Conservation (phyloP, 2,329 filamentous ascomycete species). For the Phaeosphaeria sp. region DNA sequence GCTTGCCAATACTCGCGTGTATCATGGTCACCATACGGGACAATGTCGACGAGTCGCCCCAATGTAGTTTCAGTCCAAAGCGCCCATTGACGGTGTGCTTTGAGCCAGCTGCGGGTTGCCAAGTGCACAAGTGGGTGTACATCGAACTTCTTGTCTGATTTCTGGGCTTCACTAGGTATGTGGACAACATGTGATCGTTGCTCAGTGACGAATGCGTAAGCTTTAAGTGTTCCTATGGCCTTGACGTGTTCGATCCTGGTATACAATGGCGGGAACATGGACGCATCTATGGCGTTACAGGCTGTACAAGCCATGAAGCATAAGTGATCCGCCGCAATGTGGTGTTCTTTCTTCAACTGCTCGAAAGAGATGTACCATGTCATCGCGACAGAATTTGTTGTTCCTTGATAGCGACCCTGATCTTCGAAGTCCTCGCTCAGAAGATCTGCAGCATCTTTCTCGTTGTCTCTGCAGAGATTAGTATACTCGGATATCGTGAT, state of each 20-base stretch:
- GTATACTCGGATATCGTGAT: conserved; percentile 9
- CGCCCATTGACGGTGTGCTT: conserved; percentile 16
- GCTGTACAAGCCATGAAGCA: conserved; percentile 32
- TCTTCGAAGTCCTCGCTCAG: conserved; percentile 44
- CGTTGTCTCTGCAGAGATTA: conserved; percentile 20
- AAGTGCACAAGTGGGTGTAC: conserved; percentile 48
- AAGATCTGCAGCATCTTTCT: conserved; percentile 33
- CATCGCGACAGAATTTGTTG: conserved; percentile 41
- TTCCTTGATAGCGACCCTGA: conserved; percentile 32
- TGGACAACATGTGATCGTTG: background rate
- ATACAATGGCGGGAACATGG: conserved; percentile 36
- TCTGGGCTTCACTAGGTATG: background rate
- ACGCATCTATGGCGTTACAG: conserved; percentile 34
- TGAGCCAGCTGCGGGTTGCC: conserved; percentile 43
- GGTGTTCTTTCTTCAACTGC: conserved; percentile 16
- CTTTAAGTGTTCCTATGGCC: conserved; percentile 41
- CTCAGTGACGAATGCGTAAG: conserved; percentile 41
- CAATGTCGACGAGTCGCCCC: conserved; percentile 26
- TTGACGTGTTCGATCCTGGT: conserved; percentile 20
- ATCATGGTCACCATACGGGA: conserved; percentile 19
- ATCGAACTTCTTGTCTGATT: conserved; percentile 19
- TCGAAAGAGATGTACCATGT: conserved; percentile 41
- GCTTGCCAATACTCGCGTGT: conserved; percentile 28
- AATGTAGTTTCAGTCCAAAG: conserved; percentile 19
- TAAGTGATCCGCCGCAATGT: conserved; percentile 40